These are phyloP conservation scores for Xylariaceae sp. DNA, from an alignment of 2,329 filamentous ascomycete genomes.

Conservation along the genomic window DNA sequence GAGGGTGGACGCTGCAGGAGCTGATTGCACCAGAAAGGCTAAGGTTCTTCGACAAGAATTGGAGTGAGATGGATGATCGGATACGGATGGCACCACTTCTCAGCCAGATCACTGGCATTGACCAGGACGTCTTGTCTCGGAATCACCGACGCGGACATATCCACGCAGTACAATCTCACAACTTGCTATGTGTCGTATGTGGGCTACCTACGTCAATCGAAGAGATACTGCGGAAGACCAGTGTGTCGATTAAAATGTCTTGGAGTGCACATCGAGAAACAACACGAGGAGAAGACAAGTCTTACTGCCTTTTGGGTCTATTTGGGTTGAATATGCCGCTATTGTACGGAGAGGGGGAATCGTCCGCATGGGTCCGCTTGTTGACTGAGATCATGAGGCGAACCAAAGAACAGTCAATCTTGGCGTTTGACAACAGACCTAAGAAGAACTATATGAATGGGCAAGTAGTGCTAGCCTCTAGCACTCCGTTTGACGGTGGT, in stretches of 20 bases:
- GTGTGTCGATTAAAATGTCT: slow-evolving; percentile 4
- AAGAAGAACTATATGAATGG: not conserved
- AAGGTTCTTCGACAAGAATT: slow-evolving; percentile 3
- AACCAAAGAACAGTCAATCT: not conserved
- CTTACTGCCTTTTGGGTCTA: slow-evolving; percentile 6
- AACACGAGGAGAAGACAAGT: slow-evolving; percentile 2
- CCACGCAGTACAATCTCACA: not conserved
- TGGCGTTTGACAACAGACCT: not conserved
- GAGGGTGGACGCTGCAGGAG: slow-evolving; percentile 7
- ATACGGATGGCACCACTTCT: not conserved
- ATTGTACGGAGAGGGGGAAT: slow-evolving; percentile 4
- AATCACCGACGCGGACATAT: not conserved
- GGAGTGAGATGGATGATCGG: slow-evolving; percentile 3
- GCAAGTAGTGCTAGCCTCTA: not conserved
- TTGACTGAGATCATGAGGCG: slow-evolving; percentile 7
- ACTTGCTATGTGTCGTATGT: not conserved
- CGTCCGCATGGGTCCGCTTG: slow-evolving; percentile 1
- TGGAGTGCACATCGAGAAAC: slow-evolving; percentile 6
- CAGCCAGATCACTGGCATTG: slow-evolving; percentile 5
- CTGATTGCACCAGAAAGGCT: not conserved
- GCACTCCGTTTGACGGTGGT: not conserved
- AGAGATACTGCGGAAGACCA: not conserved
- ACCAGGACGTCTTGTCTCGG: slow-evolving; percentile 1
- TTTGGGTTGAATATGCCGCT: slow-evolving; percentile 9
- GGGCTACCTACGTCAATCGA: slow-evolving; percentile 2